These are phyloP conservation scores for Avena sativa DNA, from an alignment of 176 grass and related monocot species.

Conservation along the genomic window DNA sequence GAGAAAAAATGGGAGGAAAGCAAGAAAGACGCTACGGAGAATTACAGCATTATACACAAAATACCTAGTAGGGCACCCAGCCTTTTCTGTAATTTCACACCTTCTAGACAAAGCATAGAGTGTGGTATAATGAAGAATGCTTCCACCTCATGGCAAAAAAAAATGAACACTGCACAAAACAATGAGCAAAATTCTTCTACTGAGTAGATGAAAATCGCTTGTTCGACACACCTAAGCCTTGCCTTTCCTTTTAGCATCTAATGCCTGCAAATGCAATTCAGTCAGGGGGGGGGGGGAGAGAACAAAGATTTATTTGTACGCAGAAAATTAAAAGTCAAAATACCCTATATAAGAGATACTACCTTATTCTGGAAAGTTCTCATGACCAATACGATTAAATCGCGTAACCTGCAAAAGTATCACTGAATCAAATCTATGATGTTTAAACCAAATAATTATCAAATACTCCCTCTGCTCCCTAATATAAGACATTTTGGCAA, in stretches of 20 bases:
- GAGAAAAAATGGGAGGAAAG: background rate
- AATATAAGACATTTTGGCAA: background rate
- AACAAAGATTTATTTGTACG: background rate
- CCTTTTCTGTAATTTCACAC: slow-evolving; percentile 27
- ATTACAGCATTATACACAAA: slow-evolving; percentile 24
- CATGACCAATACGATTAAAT: slow-evolving; percentile 81
- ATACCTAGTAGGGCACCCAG: background rate
- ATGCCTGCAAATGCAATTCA: slow-evolving; percentile 54
- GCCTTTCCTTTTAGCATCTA: slow-evolving; percentile 89
- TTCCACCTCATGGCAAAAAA: slow-evolving; percentile 3
- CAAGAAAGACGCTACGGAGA: slow-evolving; percentile 3
- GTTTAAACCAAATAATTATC: slow-evolving; percentile 14
- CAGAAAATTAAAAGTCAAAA: slow-evolving; percentile 28
- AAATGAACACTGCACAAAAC: slow-evolving; percentile 49
- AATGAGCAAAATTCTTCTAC: slow-evolving; percentile 46
- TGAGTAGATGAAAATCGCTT: background rate
- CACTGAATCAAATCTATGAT: slow-evolving; percentile 26
- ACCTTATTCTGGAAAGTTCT: slow-evolving; percentile 92
- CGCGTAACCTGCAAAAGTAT: slow-evolving; percentile 61
- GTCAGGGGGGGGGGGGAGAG: background rate
- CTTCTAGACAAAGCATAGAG: background rate
- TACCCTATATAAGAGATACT: slow-evolving; percentile 51
- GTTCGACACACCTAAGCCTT: slow-evolving; percentile 53
- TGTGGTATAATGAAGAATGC: background rate
- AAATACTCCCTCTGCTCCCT: background rate